Conservation (phyloP, 139 green algal genomes). For the Auxenochlorella protothecoides region DNA sequence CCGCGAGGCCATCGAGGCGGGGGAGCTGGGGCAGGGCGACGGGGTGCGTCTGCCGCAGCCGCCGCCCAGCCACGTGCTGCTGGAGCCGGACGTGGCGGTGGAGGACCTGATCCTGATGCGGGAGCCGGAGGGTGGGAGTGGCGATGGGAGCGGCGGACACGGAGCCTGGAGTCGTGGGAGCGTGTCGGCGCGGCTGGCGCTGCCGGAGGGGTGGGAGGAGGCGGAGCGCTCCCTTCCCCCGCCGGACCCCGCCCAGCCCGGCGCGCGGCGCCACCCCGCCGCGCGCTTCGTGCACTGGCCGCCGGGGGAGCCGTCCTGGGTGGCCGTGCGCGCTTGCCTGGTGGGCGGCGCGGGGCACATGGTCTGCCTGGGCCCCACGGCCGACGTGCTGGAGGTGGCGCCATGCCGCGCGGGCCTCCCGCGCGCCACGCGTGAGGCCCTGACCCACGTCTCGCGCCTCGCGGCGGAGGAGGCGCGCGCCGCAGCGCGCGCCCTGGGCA, state of each 20-base stretch:
- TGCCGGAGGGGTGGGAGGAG: no score
- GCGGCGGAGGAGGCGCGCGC: background rate
- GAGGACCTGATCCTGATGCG: background rate
- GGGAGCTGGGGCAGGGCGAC: background rate
- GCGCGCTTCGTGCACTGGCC: conserved; percentile 9
- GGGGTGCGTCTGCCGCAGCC: conserved; percentile 18
- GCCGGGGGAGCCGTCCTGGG: conserved; percentile 10
- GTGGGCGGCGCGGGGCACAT: conserved; percentile 13
- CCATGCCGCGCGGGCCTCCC: no score
- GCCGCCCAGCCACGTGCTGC: conserved; percentile 17
- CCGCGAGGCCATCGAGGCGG: no score
- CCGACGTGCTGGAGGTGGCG: conserved; percentile 6
- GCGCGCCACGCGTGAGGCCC: no score
- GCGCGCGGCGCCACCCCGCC: background rate
- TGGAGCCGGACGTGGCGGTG: conserved; percentile 16
- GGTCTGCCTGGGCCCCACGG: conserved; percentile 17
- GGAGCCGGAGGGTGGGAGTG: no score
- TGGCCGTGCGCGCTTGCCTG: conserved; percentile 16
- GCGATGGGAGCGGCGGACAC: no score
- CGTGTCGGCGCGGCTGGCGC: no score
- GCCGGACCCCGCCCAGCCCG: background rate
- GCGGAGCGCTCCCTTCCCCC: background rate
- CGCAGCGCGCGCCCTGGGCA: background rate
- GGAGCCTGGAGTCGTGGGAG: no score
- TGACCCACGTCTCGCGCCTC: no score